Evolutionary conservation across 2,329 filamentous ascomycete genomes (phyloP).

Genomic region (Pseudocercospora eumusae): DNA sequence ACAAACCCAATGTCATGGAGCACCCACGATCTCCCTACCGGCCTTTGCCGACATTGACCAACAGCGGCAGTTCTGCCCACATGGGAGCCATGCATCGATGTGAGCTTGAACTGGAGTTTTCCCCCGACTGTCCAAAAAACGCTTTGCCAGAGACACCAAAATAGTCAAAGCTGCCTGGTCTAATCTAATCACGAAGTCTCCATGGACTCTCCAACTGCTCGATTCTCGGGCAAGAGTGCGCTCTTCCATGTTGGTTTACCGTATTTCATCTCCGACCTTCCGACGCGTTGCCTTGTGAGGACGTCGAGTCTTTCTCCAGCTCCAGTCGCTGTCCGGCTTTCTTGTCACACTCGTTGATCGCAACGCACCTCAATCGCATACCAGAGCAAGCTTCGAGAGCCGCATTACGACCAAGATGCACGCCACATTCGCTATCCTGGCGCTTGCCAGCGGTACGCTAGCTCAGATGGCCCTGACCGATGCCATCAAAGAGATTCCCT

Average conservation of each 20-base stretch:
- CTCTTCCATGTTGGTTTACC: background rate
- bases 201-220: background rate
- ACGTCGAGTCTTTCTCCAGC: background rate
- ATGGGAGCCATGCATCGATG: background rate
- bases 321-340: background rate
- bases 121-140: background rate
- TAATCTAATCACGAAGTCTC: background rate
- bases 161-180: constrained; percentile 1
- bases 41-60: background rate
- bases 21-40: background rate
- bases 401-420: background rate
- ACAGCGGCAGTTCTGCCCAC: background rate
- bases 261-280: background rate
- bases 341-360: background rate
- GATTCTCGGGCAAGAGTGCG: background rate
- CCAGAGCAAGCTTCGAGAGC: background rate
- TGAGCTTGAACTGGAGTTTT: background rate
- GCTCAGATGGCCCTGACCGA: constrained; percentile 3
- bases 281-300: background rate
- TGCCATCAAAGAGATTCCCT: constrained; percentile 4
- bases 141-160: background rate
- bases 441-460: background rate
- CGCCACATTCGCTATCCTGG: background rate
- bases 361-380: background rate
- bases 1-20: constrained; percentile 1